phyloP scores from a whole-genome alignment of 2,329 filamentous ascomycete genomes.

The Colletotrichum sp. region DNA sequence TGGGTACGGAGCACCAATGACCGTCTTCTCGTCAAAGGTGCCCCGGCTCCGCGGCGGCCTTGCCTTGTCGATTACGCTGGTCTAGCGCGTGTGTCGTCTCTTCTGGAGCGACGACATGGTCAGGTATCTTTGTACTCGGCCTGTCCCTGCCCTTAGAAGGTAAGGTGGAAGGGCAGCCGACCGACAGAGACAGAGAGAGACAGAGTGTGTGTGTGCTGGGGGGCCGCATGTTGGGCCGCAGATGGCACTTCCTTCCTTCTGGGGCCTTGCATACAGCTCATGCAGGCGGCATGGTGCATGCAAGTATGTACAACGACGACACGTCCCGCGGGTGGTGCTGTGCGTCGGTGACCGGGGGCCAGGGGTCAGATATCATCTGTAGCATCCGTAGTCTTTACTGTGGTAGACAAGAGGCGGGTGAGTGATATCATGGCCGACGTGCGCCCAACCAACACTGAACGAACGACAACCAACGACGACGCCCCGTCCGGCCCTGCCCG shows the following conservation, averaged over 20 bases:
- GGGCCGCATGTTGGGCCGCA: slow-evolving; percentile 20
- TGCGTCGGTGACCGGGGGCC: slow-evolving; percentile 1
- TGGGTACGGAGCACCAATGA: background rate
- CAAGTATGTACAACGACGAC: background rate
- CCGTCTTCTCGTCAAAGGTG: background rate
- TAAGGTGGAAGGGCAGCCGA: background rate
- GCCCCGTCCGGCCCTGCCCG: background rate
- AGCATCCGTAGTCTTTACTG: background rate
- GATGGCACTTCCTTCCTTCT: slow-evolving; percentile 15
- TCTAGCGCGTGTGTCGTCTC: slow-evolving; percentile 4
- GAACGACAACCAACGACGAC: background rate
- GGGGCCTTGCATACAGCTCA: slow-evolving; percentile 20
- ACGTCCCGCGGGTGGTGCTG: slow-evolving; percentile 19
- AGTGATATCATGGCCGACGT: slow-evolving; percentile 7
- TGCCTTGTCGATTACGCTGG: background rate
- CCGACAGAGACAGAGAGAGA: background rate
- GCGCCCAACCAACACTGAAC: background rate
- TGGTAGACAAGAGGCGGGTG: background rate
- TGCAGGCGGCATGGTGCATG: slow-evolving; percentile 18
- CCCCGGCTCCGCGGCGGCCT: background rate
- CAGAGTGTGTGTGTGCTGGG: background rate
- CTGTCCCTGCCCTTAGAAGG: background rate
- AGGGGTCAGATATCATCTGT: slow-evolving; percentile 13
- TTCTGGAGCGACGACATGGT: background rate
- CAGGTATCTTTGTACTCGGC: slow-evolving; percentile 14